These are phyloP conservation scores for Candida palmyrensis DNA, from an alignment of 805 yeast species.

Conservation along the genomic window DNA sequence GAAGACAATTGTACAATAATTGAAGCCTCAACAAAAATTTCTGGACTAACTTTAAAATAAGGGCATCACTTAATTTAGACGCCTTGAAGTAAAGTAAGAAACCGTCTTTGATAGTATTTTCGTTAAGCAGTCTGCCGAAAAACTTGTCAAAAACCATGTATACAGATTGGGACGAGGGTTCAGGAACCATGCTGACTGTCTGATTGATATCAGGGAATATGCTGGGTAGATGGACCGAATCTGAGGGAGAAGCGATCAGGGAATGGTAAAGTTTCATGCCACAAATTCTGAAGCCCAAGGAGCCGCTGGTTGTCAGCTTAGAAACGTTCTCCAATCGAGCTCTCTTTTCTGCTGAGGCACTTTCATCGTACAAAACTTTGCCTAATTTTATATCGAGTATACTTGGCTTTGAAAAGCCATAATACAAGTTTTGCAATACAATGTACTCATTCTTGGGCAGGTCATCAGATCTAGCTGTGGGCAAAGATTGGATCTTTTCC, in stretches of 20 bases:
- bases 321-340: constrained; percentile 62
- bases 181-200: constrained; percentile 10
- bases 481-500: neutral
- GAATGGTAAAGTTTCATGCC: constrained; percentile 65
- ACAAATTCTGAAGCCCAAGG: constrained; percentile 71
- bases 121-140: constrained; percentile 61
- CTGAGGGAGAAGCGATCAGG: constrained; percentile 4
- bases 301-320: constrained; percentile 72
- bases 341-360: constrained; percentile 51
- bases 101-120: constrained; percentile 39
- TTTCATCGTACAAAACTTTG: constrained; percentile 56
- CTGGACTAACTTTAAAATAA: constrained; percentile 28
- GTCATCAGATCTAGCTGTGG: neutral
- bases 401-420: constrained; percentile 61
- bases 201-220: constrained; percentile 13
- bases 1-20: constrained; percentile 58
- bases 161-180: constrained; percentile 22
- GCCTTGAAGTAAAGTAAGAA: constrained; percentile 43
- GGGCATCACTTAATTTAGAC: constrained; percentile 23
- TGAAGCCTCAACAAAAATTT: constrained; percentile 58
- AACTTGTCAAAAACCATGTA: constrained; percentile 56
- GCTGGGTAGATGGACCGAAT: constrained; percentile 8
- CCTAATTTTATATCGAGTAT: constrained; percentile 86
- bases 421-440: constrained; percentile 66
- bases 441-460: constrained; percentile 37